These are phyloP conservation scores for Coelastrella sp. DNA, from an alignment of 139 green algal species.

Conservation along the genomic window DNA sequence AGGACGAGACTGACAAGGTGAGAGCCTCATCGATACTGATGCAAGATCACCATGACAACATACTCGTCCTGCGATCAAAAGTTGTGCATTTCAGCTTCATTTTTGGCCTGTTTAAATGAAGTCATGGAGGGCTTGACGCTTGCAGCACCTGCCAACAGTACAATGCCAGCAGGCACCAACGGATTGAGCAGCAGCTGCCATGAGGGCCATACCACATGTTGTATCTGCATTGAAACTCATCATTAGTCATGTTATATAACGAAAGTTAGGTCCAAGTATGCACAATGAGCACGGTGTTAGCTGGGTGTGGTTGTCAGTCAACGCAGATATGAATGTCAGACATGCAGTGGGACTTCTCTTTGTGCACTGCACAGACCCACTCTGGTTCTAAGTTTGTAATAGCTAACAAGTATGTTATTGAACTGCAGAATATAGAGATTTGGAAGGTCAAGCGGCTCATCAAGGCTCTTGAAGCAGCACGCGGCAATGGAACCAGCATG, in stretches of 20 bases:
- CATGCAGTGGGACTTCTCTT: background rate
- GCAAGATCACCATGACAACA: background rate
- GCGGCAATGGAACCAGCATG: constrained; percentile 99
- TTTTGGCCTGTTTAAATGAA: background rate
- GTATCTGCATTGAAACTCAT: no score
- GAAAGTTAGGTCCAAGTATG: no score
- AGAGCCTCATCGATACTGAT: background rate
- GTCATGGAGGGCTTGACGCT: background rate
- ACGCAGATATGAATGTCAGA: no score
- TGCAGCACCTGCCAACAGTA: background rate
- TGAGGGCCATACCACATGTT: no score
- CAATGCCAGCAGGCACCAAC: no score
- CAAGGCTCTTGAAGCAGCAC: constrained; percentile 85
- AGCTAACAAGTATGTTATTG: constrained; percentile 39
- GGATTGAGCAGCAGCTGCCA: no score
- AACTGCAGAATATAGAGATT: constrained; percentile 89
- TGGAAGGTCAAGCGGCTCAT: constrained; percentile 97
- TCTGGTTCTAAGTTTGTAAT: no score
- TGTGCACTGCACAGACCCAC: background rate
- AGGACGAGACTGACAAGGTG: background rate
- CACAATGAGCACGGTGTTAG: no score
- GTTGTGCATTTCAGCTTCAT: background rate
- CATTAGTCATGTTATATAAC: no score
- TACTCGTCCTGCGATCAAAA: background rate
- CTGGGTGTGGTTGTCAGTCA: no score